phyloP scores from a whole-genome alignment of 1,284 basidiomycete species.

The Sanghuangporus baumii region DNA sequence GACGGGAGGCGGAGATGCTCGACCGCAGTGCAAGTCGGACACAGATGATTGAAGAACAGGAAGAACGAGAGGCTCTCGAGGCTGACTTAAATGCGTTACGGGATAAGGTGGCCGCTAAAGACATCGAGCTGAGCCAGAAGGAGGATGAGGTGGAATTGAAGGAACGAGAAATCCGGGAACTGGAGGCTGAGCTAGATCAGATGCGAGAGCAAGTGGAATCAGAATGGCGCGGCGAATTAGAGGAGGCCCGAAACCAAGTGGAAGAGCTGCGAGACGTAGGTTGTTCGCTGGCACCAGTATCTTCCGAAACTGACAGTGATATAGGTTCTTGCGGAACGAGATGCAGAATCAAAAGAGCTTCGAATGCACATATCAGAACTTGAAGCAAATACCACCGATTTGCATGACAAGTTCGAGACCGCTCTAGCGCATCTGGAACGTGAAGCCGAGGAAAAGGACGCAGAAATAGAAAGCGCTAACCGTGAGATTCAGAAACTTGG shows the following conservation, averaged over 20 bases:
- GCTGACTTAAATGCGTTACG: constrained; percentile 66
- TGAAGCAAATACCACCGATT: constrained; percentile 61
- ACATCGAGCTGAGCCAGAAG: constrained; percentile 76
- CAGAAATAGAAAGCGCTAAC: constrained; percentile 62
- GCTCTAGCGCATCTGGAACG: constrained; percentile 67
- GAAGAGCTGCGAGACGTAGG: constrained; percentile 74
- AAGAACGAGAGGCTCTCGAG: constrained; percentile 67
- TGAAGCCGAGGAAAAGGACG: constrained; percentile 66
- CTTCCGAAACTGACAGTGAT: constrained; percentile 2
- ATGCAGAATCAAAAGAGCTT: constrained; percentile 67
- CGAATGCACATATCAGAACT: constrained; percentile 65
- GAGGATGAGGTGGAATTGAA: constrained; percentile 79
- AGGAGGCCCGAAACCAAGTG: constrained; percentile 61
- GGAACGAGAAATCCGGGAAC: constrained; percentile 63
- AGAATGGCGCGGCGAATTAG: constrained; percentile 74
- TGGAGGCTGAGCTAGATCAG: constrained; percentile 59
- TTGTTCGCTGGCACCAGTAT: constrained; percentile 15
- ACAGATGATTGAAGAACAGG: constrained; percentile 59
- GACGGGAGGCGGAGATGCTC: constrained; percentile 52
- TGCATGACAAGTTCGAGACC: constrained; percentile 69
- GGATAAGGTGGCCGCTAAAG: constrained; percentile 70
- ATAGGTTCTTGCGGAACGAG: constrained; percentile 68
- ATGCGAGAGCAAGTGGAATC: constrained; percentile 67
- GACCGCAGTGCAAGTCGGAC: constrained; percentile 69
- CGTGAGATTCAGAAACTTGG: constrained; percentile 71